Evolutionary conservation across 805 yeast species (phyloP), one percentile per base, ranked within the genome.

Genomic region (Peterozyma xylosa): DNA sequence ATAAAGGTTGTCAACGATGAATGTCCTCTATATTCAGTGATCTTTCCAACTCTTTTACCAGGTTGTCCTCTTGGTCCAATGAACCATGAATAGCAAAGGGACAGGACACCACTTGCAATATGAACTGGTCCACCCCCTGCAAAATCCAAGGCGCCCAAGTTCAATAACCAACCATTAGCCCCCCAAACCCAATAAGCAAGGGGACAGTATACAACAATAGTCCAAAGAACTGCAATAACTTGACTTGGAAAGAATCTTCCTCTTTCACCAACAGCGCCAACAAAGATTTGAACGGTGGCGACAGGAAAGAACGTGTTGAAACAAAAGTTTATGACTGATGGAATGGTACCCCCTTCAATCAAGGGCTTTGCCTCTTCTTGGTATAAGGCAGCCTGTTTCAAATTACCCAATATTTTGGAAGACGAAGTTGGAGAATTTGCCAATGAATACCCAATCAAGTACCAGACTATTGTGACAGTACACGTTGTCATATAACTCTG

Each of bases 121-220:
- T 71, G 76, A 30, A 71, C 76, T 1, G 74, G 74, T 29, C 74
- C 74, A 33, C 76, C 76, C 35, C 75, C 76, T 7, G 74, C 74
- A 53, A 70, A 71, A 50, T 71, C 76, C 43, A 70, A 59, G 3
- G 66, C 68, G 5, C 74, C 76, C 38, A 71, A 55, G 27, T 57
- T 62, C 42, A 54, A 63, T 38, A 71, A 57, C 71, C 73, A 71
- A 13, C 76, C 76, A 45, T 66, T 67, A 5, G 53, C 55, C 27
- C 64, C 65, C 76, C 76, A 71, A n/a, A 70, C 71, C 59, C 73
- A 62, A 53, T 60, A 70, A 3, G 74, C 74, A 34, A 63, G 52
- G 10, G 74, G 74, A 45, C 71, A 67, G 50, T 71, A 71, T 39
- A 68, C 66, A n/a, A 70, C 66, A 9, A 71, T 59, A 32, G 63